Conservation (phyloP, 768 basidiomycete genomes). For the Trametes cingulata region DNA sequence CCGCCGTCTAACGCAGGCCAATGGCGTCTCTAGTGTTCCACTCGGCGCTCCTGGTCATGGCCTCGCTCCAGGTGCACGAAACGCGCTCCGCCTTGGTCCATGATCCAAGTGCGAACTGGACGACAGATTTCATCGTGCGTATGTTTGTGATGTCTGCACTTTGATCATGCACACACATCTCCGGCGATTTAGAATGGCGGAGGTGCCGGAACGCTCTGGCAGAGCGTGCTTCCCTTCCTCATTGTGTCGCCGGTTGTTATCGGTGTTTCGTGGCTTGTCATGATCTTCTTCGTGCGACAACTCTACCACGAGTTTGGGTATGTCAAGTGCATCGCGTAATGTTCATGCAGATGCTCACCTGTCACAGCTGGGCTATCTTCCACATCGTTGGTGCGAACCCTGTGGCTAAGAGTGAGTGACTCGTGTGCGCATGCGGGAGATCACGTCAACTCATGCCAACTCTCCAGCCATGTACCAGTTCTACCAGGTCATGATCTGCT, state of each 20-base stretch:
- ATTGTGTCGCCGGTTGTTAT: slow-evolving; percentile 75
- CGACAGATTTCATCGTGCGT: slow-evolving; percentile 43
- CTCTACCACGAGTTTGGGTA: slow-evolving; percentile 86
- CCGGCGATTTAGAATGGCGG: slow-evolving; percentile 42
- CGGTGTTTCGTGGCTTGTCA: slow-evolving; percentile 59
- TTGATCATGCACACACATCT: neutral
- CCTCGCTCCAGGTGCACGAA: slow-evolving; percentile 76
- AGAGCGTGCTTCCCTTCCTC: slow-evolving; percentile 61
- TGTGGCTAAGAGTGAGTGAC: slow-evolving; percentile 70
- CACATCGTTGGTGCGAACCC: slow-evolving; percentile 87
- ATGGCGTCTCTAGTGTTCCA: slow-evolving; percentile 61
- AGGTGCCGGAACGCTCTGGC: slow-evolving; percentile 59
- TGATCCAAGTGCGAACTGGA: slow-evolving; percentile 36
- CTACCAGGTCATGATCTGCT: slow-evolving; percentile 85
- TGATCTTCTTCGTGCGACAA: slow-evolving; percentile 69
- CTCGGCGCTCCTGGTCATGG: slow-evolving; percentile 67
- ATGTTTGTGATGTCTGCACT: neutral
- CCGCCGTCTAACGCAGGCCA: neutral
- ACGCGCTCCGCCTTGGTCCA: slow-evolving; percentile 62
- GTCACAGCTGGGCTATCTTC: slow-evolving; percentile 81
- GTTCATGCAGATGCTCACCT: neutral
- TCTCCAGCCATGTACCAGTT: slow-evolving; percentile 79
- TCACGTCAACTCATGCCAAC: no score
- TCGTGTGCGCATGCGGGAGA: neutral
- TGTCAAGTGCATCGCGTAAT: slow-evolving; percentile 23